These are phyloP conservation scores for Eucalyptus polybractea DNA, from an alignment of 345 rosid species.

Conservation along the genomic window DNA sequence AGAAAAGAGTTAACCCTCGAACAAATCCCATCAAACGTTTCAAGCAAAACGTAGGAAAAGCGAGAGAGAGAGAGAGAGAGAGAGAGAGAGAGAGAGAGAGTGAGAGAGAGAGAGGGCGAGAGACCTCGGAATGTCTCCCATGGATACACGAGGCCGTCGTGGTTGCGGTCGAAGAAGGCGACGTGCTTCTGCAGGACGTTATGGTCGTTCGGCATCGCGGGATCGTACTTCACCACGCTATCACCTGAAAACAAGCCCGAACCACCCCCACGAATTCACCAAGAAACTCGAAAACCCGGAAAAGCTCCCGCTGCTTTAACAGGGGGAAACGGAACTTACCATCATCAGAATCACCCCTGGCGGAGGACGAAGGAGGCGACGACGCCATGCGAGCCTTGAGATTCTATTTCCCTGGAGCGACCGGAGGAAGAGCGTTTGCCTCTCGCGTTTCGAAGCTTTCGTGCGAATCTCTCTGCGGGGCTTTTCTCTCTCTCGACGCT, in stretches of 20 bases:
- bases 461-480: neutral
- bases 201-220: neutral
- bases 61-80: neutral
- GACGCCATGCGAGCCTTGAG: neutral
- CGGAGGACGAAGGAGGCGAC: neutral
- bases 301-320: neutral
- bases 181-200: conserved; percentile 56
- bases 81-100: neutral
- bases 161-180: conserved; percentile 68
- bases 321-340: neutral
- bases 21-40: neutral
- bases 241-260: neutral
- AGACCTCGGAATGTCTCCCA: conserved; percentile 71
- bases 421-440: neutral
- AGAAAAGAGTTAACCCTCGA: neutral
- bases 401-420: neutral
- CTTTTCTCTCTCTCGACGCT: neutral
- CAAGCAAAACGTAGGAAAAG: neutral
- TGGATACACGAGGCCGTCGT: conserved; percentile 70
- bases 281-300: neutral
- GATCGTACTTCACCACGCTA: neutral
- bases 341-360: neutral
- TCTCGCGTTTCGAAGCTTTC: no score
- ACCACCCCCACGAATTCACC: neutral
- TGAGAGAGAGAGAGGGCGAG: neutral